Evolutionary conservation across 176 grass and related monocot genomes (phyloP), one percentile per base, ranked within the genome.

Genomic region (Musa itinerans): DNA sequence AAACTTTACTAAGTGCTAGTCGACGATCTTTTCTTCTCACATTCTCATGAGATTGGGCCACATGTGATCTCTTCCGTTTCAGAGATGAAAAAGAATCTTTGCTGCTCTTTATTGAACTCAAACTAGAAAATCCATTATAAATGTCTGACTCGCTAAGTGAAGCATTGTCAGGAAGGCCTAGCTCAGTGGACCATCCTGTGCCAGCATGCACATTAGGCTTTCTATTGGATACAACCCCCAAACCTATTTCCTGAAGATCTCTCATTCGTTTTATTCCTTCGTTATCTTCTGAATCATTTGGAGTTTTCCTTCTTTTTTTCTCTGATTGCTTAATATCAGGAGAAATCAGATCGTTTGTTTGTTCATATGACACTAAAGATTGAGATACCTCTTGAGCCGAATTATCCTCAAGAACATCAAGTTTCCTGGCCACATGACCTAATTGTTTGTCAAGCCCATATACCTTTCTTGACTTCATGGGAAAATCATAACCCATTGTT

Each of bases 201-300:
- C 83, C 54, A 19, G 65, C 15, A 9, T 54, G 74, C 52, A 49
- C 16, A 76, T 80, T 76, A 22, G 72, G 53, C 54, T 90, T 97
- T 63, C 85, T 75, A 67, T 83, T 89, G 50, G 86, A 67, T 75
- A 76, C 78, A 76, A 74, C 83, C 54, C 86, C 84, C 64, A 79
- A 89, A 75, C 91, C 95, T 51, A 99, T 92, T 65, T 96, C 92
- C 24, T 80, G 74, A 75, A 99, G 91, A 49, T 99, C 95, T 83
- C 95, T 89, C 95, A 94, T 99, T 52, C 95, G 89, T 25, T 75
- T 84, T 82, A 80, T 86, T 76, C 91, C 86, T 87, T 84, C 80
- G 82, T 88, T 83, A 65, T 89, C 86, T 76, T 91, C 76, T 63
- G 50, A 82, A 83, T 91, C 74, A 70, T 91, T 93, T 69, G 74